Conservation (phyloP, 1,284 basidiomycete species). For the Stereum hirsutum region DNA sequence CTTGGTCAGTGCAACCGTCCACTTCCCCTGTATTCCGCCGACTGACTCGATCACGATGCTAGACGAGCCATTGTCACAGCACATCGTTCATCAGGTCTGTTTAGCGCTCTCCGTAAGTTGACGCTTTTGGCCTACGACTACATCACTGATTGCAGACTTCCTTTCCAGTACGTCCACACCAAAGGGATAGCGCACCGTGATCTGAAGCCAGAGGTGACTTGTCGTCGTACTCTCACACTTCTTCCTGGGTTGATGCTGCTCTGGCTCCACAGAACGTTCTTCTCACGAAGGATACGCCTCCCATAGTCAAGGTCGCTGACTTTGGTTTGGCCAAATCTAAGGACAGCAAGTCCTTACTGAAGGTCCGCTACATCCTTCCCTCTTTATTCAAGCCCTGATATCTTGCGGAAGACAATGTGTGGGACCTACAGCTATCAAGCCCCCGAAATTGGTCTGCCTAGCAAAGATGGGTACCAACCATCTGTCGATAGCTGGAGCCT, state of each 20-base stretch:
- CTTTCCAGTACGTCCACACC: conserved; percentile 61
- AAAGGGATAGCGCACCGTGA: conserved; percentile 82
- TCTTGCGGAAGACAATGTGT: conserved; percentile 61
- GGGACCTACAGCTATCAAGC: conserved; percentile 81
- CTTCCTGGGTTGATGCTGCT: conserved; percentile 7
- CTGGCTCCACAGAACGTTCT: conserved; percentile 50
- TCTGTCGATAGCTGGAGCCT: conserved; percentile 91
- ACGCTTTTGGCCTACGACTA: background rate
- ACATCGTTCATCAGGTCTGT: conserved; percentile 69
- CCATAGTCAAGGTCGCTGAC: conserved; percentile 79
- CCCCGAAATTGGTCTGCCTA: conserved; percentile 70
- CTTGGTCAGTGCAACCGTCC: conserved; percentile 20
- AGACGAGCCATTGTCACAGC: conserved; percentile 50
- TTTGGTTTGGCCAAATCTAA: conserved; percentile 90
- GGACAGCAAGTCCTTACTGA: conserved; percentile 62
- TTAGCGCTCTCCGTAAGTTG: conserved; percentile 53
- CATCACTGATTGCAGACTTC: conserved; percentile 6
- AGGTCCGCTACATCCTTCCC: conserved; percentile 34
- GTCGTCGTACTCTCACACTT: background rate
- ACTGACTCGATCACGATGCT: background rate
- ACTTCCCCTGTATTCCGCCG: too few relatives aligned
- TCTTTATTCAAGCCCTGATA: background rate
- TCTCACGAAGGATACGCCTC: conserved; percentile 57
- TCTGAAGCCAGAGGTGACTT: conserved; percentile 75
- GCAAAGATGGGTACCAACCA: conserved; percentile 65